phyloP scores from a whole-genome alignment of 441 rosid genomes.

The Erodium moschatum region DNA sequence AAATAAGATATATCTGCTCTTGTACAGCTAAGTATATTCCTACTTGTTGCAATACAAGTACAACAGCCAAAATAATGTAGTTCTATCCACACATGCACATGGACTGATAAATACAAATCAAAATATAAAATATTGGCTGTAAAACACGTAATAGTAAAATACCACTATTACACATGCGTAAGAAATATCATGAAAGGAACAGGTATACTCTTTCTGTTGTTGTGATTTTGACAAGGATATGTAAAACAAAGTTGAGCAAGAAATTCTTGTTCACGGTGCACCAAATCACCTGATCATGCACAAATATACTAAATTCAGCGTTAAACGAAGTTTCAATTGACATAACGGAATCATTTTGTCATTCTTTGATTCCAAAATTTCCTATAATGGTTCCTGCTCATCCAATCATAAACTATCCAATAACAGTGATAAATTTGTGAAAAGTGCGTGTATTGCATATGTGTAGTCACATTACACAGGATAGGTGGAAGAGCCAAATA shows the following conservation, averaged over 20 bases:
- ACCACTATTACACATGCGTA: not conserved
- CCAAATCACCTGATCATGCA: conserved; percentile 1
- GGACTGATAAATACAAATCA: not conserved
- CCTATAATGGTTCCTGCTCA: not conserved
- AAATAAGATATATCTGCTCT: not conserved
- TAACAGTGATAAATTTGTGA: not conserved
- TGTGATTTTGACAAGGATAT: not conserved
- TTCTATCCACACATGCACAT: not conserved
- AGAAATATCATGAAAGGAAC: not conserved
- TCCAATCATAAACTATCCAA: not conserved
- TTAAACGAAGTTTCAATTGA: not conserved
- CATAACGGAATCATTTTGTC: not conserved
- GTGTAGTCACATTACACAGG: too few relatives aligned
- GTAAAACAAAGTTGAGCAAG: not conserved
- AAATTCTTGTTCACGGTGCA: not conserved
- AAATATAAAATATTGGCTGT: not conserved
- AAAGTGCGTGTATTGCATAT: not conserved
- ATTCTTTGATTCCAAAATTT: not conserved
- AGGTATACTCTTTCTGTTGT: not conserved
- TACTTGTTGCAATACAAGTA: not conserved
- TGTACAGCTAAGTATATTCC: not conserved
- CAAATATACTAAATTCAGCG: not conserved
- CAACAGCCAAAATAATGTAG: not conserved
- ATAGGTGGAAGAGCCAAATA: not conserved
- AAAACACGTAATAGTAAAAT: not conserved